These are phyloP conservation scores for Pterocarpus santalinus DNA, from an alignment of 306 rosid genomes.

Conservation along the genomic window DNA sequence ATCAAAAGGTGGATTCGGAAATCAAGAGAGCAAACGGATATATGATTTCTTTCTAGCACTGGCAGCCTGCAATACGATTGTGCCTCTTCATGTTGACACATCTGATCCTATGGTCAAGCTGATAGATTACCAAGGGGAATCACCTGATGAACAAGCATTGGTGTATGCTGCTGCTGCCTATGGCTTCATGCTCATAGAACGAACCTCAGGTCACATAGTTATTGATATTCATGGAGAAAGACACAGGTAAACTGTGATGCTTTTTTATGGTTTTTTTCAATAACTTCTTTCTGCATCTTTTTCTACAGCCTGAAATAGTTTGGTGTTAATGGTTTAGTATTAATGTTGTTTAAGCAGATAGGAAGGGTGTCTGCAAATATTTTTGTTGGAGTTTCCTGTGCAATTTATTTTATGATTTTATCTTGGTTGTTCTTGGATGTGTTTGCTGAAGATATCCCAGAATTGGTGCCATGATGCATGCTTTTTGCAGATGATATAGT, in stretches of 20 bases:
- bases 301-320: conserved; percentile 4
- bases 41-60: conserved; percentile 89
- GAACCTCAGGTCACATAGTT: conserved; percentile 93
- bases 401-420: neutral
- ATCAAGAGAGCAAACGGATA: conserved; percentile 57
- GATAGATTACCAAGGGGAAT: conserved; percentile 98
- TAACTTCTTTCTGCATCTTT: conserved; percentile 25
- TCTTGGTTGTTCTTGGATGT: neutral
- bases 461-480: too few species aligned
- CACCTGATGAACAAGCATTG: conserved; percentile 98
- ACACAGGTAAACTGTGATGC: conserved; percentile 64
- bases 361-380: conserved; percentile 20
- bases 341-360: conserved; percentile 19
- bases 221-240: conserved; percentile 81
- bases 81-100: conserved; percentile 78
- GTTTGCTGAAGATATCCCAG: too few species aligned
- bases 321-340: conserved; percentile 17
- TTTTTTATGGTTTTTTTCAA: neutral
- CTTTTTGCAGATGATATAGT: neutral
- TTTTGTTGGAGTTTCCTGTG: conserved; percentile 11
- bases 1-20: conserved; percentile 57
- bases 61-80: conserved; percentile 97
- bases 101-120: conserved; percentile 74
- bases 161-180: conserved; percentile 93
- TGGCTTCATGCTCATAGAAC: conserved; percentile 88